Base-by-base conservation (phyloP, 2,329 filamentous ascomycete species). In the Xylaria sp. region DNA sequence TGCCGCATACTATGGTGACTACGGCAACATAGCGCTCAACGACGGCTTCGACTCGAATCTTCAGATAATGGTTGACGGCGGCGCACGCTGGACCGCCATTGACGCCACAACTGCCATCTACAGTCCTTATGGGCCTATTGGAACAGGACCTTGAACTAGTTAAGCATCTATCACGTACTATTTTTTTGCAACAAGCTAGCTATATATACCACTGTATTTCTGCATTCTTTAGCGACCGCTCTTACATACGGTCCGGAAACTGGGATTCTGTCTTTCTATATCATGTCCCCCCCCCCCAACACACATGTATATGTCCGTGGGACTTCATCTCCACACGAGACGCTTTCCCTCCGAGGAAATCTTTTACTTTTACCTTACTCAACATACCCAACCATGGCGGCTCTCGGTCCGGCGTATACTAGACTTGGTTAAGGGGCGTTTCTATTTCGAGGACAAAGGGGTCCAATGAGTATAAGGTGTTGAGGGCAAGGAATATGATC, bases 41-140 rank as follows among this genome's bases (percentile, higher is more conserved):
- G 82, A 83, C 58, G 81, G 81, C 1, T 84, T 79, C 61, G 78
- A 82, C 64, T 74, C 71, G 8, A 82, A 83, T 69, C 68, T 84
- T 54, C 78, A 79, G 63, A 77, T 76, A 49, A 79, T 79, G 57
- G 76, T 82, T 23, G 74, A 80, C 40, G 80, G 80, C 1, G 70
- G 75, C 1, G 70, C 66, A 3, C 67, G 71, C 7, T 72, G 71
- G 66, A 65, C 70, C 0, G 71, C 71, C 12, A 63, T 67, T 21
- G 70, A 70, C 55, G 63, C 68, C 12, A 60, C 66, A 2, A 68
- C 66, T 28, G 67, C 69, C 23, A 68, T 74, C 12, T 75, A 72
- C 46, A 68, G 62, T 35, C 59, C 70, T 1, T 71, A 69, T 23
- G 70, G 67, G 11, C 57, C 51, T n/a, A 67, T 66, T n/a, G 61